A percentile compares a stretch with the other conserved stretches of the same genome.
phyloP scores from a whole-genome alignment of 2,329 filamentous ascomycete genomes.

The Coniella lustricola region DNA sequence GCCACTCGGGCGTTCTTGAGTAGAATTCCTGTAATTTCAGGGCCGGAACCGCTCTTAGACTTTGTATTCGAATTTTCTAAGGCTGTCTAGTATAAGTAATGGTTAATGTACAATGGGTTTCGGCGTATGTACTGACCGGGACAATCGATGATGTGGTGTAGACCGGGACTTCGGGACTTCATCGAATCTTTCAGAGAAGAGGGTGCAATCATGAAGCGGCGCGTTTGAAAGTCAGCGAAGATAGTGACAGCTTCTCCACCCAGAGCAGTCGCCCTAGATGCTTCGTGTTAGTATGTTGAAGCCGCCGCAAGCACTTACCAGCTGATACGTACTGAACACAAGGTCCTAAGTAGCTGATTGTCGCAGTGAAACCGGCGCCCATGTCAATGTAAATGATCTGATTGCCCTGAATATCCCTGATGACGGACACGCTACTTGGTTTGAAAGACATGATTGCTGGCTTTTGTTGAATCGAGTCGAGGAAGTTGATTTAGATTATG shows the following conservation, averaged over 20 bases:
- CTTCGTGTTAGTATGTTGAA: not conserved
- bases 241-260: slow-evolving; percentile 1
- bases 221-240: not conserved
- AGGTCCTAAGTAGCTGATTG: not conserved
- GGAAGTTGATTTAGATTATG: not conserved
- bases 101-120: too few species aligned
- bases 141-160: not conserved
- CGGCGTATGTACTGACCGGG: not conserved
- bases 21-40: too few species aligned
- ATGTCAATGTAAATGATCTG: slow-evolving; percentile 1
- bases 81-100: too few species aligned
- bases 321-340: slow-evolving; percentile 3
- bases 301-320: not conserved
- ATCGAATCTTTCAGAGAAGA: not conserved
- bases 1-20: not conserved
- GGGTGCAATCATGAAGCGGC: not conserved
- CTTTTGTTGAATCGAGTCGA: not conserved
- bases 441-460: not conserved
- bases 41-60: too few species aligned
- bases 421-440: not conserved
- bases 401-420: not conserved
- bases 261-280: not conserved
- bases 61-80: too few species aligned
- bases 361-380: not conserved
- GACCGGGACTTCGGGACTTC: not conserved